Conservation (phyloP, 495 filamentous ascomycete species). For the Viridothelium virens region DNA sequence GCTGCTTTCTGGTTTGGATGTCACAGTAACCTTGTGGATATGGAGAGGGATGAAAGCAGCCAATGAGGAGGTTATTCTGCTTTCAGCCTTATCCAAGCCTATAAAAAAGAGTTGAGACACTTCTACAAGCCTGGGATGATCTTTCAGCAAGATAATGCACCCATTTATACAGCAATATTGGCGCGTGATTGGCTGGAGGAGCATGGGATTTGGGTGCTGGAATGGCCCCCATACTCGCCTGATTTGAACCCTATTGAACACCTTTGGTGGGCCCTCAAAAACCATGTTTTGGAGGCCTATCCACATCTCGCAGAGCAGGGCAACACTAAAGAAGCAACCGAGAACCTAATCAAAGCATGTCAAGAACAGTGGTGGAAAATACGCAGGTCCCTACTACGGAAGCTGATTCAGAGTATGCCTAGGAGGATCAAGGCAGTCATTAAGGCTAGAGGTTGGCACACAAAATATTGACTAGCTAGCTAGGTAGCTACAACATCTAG, state of each 20-base stretch:
- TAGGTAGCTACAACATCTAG: not conserved
- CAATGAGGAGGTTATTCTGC: not conserved
- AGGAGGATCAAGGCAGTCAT: conserved; percentile 7
- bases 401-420: conserved; percentile 11
- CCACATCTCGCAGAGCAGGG: conserved; percentile 10
- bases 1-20: not conserved
- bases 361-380: not conserved
- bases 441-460: conserved; percentile 12
- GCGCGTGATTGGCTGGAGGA: conserved; percentile 13
- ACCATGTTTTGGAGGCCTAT: conserved; percentile 12
- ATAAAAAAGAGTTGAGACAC: not conserved
- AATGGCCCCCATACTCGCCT: conserved; percentile 20
- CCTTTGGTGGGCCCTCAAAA: conserved; percentile 15
- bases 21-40: not conserved
- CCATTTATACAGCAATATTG: conserved; percentile 11
- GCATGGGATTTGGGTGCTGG: conserved; percentile 10
- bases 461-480: conserved; percentile 7
- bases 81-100: not conserved
- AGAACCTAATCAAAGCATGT: conserved; percentile 8
- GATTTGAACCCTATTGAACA: conserved; percentile 19
- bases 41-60: not conserved
- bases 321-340: not conserved
- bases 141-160: conserved; percentile 17
- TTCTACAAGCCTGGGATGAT: conserved; percentile 12
- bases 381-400: not conserved